A percentile compares a stretch with the other conserved stretches of the same genome.
These are phyloP conservation scores for Penicillium capsulatum DNA, from an alignment of 2,329 filamentous ascomycete genomes.

Conservation along the genomic window DNA sequence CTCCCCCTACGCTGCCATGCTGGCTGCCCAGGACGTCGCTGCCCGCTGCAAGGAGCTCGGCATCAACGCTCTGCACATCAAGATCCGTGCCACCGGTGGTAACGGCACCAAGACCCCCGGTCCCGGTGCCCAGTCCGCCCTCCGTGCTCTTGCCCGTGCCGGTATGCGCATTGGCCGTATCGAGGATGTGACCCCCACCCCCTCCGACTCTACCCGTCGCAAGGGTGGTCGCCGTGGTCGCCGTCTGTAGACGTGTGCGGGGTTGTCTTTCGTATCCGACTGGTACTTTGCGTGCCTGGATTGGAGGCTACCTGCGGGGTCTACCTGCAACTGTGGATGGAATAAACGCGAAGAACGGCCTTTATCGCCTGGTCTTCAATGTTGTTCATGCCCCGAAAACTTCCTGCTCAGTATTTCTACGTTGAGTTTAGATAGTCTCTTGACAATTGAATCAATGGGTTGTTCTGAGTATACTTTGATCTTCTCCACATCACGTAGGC, in stretches of 20 bases:
- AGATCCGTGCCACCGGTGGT: conserved; percentile 99
- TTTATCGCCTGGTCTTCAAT: conserved; percentile 50
- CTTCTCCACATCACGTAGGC: background rate
- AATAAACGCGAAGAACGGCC: conserved; percentile 54
- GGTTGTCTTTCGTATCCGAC: conserved; percentile 28
- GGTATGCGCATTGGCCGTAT: conserved; percentile 99
- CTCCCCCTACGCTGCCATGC: conserved; percentile 99
- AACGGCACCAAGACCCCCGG: conserved; percentile 99
- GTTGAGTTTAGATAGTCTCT: conserved; percentile 23
- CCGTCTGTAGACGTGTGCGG: conserved; percentile 74
- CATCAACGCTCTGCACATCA: conserved; percentile 98
- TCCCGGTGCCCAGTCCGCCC: conserved; percentile 97
- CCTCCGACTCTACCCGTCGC: conserved; percentile 98
- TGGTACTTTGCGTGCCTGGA: conserved; percentile 29
- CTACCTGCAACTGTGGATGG: conserved; percentile 43
- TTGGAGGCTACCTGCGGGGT: conserved; percentile 31
- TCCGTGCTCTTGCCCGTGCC: conserved; percentile 96
- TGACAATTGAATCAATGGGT: conserved; percentile 22
- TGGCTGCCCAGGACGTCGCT: conserved; percentile 98
- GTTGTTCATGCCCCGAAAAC: conserved; percentile 37
- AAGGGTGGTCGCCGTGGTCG: conserved; percentile 99
- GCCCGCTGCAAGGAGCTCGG: conserved; percentile 80
- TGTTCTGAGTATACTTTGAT: conserved; percentile 11
- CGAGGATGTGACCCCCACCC: conserved; percentile 98
- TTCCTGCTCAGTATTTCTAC: conserved; percentile 22